Conservation (phyloP, 2,329 filamentous ascomycete species). For the Cadophora luteo-olivacea region DNA sequence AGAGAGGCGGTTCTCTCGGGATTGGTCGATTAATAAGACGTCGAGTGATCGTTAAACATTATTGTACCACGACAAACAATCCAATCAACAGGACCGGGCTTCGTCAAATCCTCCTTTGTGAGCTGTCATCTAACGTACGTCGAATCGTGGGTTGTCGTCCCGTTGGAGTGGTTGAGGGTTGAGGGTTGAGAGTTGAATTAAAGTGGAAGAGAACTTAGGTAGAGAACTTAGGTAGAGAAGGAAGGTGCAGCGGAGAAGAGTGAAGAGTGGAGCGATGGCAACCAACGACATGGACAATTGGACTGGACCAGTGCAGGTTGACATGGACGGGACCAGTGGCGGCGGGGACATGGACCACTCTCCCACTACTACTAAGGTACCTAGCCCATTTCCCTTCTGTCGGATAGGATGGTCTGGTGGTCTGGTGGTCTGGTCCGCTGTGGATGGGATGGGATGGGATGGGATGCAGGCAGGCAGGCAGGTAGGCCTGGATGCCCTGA, state of each 20-base stretch:
- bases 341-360: neutral
- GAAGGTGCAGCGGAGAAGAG: neutral
- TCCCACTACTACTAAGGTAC: too few species aligned
- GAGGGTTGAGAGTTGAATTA: neutral
- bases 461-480: too few species aligned
- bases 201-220: too few species aligned
- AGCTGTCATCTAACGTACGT: neutral
- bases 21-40: neutral
- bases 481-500: too few species aligned
- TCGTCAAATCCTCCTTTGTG: neutral
- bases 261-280: slow-evolving; percentile 12
- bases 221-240: too few species aligned
- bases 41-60: slow-evolving; percentile 11
- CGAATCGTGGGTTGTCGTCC: neutral
- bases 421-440: too few species aligned
- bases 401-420: too few species aligned
- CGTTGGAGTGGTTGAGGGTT: neutral
- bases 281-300: neutral
- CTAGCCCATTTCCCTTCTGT: too few species aligned
- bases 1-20: neutral
- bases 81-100: neutral
- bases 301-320: neutral
- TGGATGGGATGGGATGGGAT: too few species aligned
- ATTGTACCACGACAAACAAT: neutral
- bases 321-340: neutral